These are phyloP conservation scores for Lotmaria passim DNA, from an alignment of 208 protist species.

Conservation along the genomic window DNA sequence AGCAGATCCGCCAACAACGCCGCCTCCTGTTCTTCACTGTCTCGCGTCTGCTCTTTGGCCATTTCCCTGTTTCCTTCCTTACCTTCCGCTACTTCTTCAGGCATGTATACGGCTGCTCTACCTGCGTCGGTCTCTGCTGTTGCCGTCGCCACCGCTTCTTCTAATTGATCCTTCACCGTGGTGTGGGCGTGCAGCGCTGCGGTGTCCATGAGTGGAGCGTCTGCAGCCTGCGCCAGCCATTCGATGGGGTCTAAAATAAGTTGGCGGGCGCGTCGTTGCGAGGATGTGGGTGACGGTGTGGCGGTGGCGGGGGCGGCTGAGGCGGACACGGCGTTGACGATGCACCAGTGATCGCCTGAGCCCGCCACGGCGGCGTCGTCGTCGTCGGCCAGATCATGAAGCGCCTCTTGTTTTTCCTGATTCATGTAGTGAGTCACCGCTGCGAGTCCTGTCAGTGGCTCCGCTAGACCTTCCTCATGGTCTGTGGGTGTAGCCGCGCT, in stretches of 20 bases:
- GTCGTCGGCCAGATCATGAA: neutral
- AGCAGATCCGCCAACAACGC: slow-evolving; percentile 23
- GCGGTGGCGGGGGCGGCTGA: neutral
- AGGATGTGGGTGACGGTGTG: neutral
- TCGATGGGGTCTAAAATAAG: slow-evolving; percentile 57
- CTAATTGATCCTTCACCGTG: slow-evolving; percentile 16
- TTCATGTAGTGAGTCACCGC: no score
- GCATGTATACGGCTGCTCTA: neutral
- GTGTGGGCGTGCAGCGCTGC: slow-evolving; percentile 24
- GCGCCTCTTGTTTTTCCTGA: neutral
- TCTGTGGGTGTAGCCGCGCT: no score
- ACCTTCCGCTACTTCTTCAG: neutral
- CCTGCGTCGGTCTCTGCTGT: no score
- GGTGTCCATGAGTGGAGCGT: slow-evolving; percentile 54
- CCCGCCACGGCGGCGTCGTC: neutral
- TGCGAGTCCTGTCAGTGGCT: no score
- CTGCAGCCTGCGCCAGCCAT: slow-evolving; percentile 48
- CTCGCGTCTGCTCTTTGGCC: neutral
- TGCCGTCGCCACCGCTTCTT: no score
- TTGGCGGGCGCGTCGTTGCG: neutral
- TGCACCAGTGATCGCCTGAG: neutral
- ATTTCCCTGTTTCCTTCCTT: neutral
- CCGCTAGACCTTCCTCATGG: no score
- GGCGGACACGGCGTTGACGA: neutral
- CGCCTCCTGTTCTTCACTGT: slow-evolving; percentile 9